Percentiles rank a stretch among this genome's conserved stretches.
Evolutionary conservation across 2,329 filamentous ascomycete species (phyloP).

Genomic region (Calonectria pseudoreteaudii): DNA sequence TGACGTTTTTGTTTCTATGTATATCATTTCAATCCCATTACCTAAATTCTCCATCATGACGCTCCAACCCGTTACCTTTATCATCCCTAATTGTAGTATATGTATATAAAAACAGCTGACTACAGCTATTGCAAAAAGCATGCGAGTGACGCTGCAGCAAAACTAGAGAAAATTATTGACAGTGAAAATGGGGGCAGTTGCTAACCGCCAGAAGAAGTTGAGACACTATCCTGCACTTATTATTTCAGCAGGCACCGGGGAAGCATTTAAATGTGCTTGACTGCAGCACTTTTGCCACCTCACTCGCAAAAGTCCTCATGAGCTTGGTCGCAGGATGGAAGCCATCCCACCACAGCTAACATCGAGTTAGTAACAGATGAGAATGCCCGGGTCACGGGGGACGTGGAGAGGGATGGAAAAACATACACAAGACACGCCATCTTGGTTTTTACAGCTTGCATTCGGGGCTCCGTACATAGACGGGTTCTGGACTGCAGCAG

Average conservation of each 20-base stretch:
- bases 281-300: background rate
- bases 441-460: slow-evolving; percentile 53
- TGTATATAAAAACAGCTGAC: background rate
- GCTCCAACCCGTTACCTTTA: background rate
- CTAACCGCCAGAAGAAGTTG: background rate
- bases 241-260: background rate
- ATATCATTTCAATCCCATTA: background rate
- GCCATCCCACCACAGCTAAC: background rate
- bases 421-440: slow-evolving; percentile 55
- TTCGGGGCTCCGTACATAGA: slow-evolving; percentile 55
- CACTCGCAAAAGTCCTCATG: background rate
- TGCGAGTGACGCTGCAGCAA: too few relatives aligned
- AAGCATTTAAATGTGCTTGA: background rate
- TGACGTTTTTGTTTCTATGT: background rate
- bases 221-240: background rate
- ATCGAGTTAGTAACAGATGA: slow-evolving; percentile 43
- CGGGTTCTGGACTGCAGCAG: slow-evolving; percentile 55
- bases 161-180: background rate
- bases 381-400: slow-evolving; percentile 57
- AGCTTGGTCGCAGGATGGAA: background rate
- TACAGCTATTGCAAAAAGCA: background rate
- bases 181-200: background rate
- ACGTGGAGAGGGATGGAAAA: background rate
- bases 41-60: too few relatives aligned
- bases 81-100: background rate